phyloP scores from a whole-genome alignment of 805 yeast species.

The Huiozyma sinensis region DNA sequence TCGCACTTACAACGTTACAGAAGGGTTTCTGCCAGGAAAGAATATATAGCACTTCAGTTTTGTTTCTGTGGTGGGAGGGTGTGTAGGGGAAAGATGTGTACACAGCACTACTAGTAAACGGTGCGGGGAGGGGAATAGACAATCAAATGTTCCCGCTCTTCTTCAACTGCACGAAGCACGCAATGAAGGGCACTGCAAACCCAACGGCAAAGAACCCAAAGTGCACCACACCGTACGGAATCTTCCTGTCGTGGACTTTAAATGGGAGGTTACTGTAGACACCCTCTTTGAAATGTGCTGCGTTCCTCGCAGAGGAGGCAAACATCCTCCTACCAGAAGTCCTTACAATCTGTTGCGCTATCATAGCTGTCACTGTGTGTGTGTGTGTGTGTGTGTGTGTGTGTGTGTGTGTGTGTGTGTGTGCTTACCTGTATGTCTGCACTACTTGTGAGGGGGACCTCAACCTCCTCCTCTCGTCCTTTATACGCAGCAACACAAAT shows the following conservation, averaged over 20 bases:
- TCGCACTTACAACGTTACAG: too few relatives aligned
- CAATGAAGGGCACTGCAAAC: slow-evolving; percentile 66
- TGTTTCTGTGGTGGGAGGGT: too few relatives aligned
- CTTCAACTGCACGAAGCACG: slow-evolving; percentile 72
- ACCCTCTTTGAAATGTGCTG: slow-evolving; percentile 61
- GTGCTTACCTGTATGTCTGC: background rate
- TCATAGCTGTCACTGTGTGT: slow-evolving; percentile 11
- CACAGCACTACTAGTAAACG: too few relatives aligned
- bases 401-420: background rate
- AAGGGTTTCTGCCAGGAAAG: too few relatives aligned
- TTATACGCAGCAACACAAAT: too few relatives aligned
- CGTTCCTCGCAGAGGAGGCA: slow-evolving; percentile 41
- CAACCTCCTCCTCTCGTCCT: too few relatives aligned
- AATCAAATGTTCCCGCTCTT: slow-evolving; percentile 49
- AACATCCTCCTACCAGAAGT: slow-evolving; percentile 36
- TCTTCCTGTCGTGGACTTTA: slow-evolving; percentile 84
- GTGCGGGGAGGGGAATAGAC: too few relatives aligned
- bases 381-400: background rate
- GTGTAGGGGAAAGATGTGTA: too few relatives aligned
- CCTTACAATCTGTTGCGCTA: slow-evolving; percentile 26
- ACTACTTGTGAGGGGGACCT: too few relatives aligned
- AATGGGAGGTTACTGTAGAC: slow-evolving; percentile 89
- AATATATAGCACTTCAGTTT: too few relatives aligned
- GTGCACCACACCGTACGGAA: slow-evolving; percentile 78
- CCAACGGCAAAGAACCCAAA: slow-evolving; percentile 69